Percentiles rank a stretch among this genome's conserved stretches.
phyloP scores from a whole-genome alignment of 192 early-diverging fungal genomes.

The Coemansia sp. region DNA sequence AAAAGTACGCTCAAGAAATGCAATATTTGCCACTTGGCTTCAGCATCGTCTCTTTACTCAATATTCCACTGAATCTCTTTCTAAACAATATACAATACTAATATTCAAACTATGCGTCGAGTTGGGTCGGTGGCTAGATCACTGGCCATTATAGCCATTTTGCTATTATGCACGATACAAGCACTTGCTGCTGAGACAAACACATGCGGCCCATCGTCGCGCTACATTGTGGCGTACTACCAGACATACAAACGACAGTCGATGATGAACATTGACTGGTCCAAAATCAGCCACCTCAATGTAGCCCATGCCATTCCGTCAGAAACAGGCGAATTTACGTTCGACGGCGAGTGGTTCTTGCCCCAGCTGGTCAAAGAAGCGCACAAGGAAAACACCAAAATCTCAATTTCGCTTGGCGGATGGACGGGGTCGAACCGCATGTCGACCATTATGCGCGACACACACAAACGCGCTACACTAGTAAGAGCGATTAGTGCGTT shows the following conservation, averaged over 20 bases:
- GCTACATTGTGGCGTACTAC: slow-evolving; percentile 52
- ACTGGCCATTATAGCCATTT: background rate
- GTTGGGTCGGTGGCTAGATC: background rate
- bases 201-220: slow-evolving; percentile 39
- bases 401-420: slow-evolving; percentile 67
- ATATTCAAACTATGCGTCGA: background rate
- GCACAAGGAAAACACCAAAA: slow-evolving; percentile 51
- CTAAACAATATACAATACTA: background rate
- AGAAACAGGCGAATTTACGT: slow-evolving; percentile 47
- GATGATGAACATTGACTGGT: slow-evolving; percentile 51
- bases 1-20: background rate
- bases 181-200: background rate
- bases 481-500: slow-evolving; percentile 60
- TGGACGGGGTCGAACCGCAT: slow-evolving; percentile 74
- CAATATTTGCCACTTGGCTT: too few relatives aligned
- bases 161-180: background rate
- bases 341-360: slow-evolving; percentile 57
- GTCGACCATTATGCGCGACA: slow-evolving; percentile 56
- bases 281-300: slow-evolving; percentile 43
- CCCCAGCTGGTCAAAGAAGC: slow-evolving; percentile 53
- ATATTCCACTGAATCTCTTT: background rate
- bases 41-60: background rate
- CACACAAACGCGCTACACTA: slow-evolving; percentile 55
- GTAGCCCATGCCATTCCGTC: slow-evolving; percentile 56
- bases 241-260: slow-evolving; percentile 48